Conservation (phyloP, 176 grass and related monocot genomes). For the Aegilops bicornis region DNA sequence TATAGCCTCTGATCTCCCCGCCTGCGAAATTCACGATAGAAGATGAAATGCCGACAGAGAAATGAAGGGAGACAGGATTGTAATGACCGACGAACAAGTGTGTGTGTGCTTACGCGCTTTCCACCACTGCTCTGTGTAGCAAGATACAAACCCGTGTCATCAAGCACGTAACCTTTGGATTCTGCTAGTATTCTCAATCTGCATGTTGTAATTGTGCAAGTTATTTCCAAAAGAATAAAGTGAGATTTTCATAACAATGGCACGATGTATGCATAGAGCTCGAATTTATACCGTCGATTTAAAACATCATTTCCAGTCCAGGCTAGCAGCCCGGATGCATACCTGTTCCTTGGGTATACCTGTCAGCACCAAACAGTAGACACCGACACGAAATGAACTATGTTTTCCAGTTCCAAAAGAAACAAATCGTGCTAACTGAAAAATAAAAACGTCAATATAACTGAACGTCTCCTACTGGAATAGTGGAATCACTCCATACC, state of each 20-base stretch:
- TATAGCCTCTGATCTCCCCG: slow-evolving; percentile 49
- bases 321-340: slow-evolving; percentile 77
- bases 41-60: not conserved
- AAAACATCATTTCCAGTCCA: slow-evolving; percentile 99
- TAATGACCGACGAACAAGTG: not conserved
- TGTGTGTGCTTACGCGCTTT: slow-evolving; percentile 52
- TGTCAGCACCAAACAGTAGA: slow-evolving; percentile 18
- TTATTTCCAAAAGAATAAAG: not conserved
- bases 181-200: slow-evolving; percentile 90
- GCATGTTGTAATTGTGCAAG: not conserved
- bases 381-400: not conserved
- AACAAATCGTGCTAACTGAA: not conserved
- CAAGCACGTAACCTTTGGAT: slow-evolving; percentile 80
- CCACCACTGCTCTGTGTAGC: slow-evolving; percentile 49
- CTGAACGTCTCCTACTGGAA: not conserved
- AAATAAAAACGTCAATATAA: not conserved
- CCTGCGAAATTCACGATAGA: slow-evolving; percentile 44
- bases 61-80: not conserved
- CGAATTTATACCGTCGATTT: slow-evolving; percentile 67
- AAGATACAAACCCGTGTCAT: slow-evolving; percentile 89
- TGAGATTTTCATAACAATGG: not conserved
- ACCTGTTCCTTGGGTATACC: slow-evolving; percentile 84
- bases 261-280: not conserved
- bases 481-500: slow-evolving; percentile 41
- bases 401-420: not conserved